Conservation (phyloP, 2,329 filamentous ascomycete species). For the Xylariomycetidae sp. region DNA sequence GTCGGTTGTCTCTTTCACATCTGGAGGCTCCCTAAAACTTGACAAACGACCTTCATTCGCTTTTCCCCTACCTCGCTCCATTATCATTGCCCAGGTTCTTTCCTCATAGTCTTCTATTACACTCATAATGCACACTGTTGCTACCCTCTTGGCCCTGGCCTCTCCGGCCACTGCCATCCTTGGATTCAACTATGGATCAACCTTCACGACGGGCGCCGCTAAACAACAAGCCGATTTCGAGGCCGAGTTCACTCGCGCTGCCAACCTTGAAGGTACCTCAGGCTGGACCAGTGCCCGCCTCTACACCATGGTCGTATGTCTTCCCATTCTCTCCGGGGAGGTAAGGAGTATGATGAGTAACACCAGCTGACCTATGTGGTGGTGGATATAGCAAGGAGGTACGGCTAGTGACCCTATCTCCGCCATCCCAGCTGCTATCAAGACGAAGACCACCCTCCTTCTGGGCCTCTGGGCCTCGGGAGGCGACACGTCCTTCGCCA, state of each 20-base stretch:
- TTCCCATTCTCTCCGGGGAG: no score
- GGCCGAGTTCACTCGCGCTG: constrained; percentile 63
- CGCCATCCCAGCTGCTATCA: constrained; percentile 71
- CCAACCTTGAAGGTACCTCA: constrained; percentile 57
- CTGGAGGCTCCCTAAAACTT: neutral
- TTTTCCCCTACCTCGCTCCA: neutral
- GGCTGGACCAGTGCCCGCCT: constrained; percentile 67
- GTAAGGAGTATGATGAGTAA: no score
- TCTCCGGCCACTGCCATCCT: constrained; percentile 34
- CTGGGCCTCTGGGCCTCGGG: constrained; percentile 81
- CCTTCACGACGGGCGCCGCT: constrained; percentile 53
- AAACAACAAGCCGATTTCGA: constrained; percentile 64
- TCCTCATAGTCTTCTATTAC: neutral
- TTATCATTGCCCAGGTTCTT: neutral
- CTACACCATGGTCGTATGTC: constrained; percentile 65
- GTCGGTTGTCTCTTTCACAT: neutral
- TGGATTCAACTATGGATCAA: constrained; percentile 72
- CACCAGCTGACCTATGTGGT: no score
- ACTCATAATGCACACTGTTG: constrained; percentile 17
- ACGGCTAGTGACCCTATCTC: constrained; percentile 48
- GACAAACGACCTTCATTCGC: neutral
- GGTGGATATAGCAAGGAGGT: constrained; percentile 56
- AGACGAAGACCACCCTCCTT: constrained; percentile 71
- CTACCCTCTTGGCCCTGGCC: constrained; percentile 30
- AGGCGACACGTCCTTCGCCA: constrained; percentile 57